These are phyloP conservation scores for Bipolaris sorokiniana DNA, from an alignment of 2,329 filamentous ascomycete genomes.

Conservation along the genomic window DNA sequence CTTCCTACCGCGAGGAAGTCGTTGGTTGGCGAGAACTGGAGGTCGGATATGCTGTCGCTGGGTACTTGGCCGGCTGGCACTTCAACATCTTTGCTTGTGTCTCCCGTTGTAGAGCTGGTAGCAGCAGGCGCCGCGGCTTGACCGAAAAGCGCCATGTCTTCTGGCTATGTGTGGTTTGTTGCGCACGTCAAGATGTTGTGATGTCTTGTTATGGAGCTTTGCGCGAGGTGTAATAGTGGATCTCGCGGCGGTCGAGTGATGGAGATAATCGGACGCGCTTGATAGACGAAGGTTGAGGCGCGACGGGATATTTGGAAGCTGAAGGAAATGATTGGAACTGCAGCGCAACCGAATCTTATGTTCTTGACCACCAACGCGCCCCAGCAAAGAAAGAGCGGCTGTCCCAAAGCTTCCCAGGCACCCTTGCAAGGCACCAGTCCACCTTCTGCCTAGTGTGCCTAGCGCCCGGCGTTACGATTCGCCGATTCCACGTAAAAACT, in stretches of 20 bases:
- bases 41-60: slow-evolving; percentile 86
- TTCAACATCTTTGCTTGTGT: slow-evolving; percentile 86
- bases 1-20: slow-evolving; percentile 89
- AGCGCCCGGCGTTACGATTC: slow-evolving; percentile 22
- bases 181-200: slow-evolving; percentile 9
- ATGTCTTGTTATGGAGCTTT: slow-evolving; percentile 27
- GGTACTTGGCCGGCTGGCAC: slow-evolving; percentile 71
- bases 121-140: slow-evolving; percentile 59
- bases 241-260: slow-evolving; percentile 4
- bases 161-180: slow-evolving; percentile 9
- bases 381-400: slow-evolving; percentile 27
- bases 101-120: slow-evolving; percentile 77
- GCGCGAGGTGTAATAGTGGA: slow-evolving; percentile 22
- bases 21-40: slow-evolving; percentile 76
- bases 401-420: slow-evolving; percentile 37
- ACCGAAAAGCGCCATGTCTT: slow-evolving; percentile 67
- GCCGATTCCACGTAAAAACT: slow-evolving; percentile 32
- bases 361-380: slow-evolving; percentile 22
- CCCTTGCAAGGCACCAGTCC: slow-evolving; percentile 35
- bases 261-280: slow-evolving; percentile 16
- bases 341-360: slow-evolving; percentile 18
- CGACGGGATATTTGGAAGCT: neutral
- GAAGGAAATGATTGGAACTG: neutral
- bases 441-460: slow-evolving; percentile 37
- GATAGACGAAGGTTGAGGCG: neutral